Base-by-base conservation (phyloP, 2,329 filamentous ascomycete species). In the Claviceps pazoutovae region DNA sequence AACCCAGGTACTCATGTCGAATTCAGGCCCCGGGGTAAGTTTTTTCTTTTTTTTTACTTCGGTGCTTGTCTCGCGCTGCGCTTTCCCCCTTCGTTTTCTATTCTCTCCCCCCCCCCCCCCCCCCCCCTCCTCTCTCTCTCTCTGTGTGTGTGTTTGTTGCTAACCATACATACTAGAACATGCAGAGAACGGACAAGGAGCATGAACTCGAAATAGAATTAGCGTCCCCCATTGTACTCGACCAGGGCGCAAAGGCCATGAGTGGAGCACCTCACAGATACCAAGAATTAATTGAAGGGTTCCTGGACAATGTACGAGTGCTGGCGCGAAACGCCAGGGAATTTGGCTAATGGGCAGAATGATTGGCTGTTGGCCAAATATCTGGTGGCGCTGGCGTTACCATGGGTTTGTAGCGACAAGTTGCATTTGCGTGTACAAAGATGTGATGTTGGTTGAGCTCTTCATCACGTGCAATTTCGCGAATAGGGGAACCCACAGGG, bases 141-240 rank as follows among this genome's bases (percentile, higher is more conserved):
- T 17, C 23, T 34, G 44, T 5, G 23, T 45, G 6, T 2, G 26
- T 30, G 26, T 19, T 19, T 26, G 16, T 37, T 21, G 46, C 52
- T 56, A 19, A 56, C 36, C 4, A 58, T 50, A 1, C 8, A 7
- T 8, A 16, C 5, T 60, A 74, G 65, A 69, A 68, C 34, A 59
- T 66, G 21, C 64, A 68, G 11, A 69, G 68, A 30, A 54, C 61
- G 0, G 74, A 76, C 52, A 88, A 87, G 58, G 83, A 86, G 56
- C 86, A 91, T 61, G 88, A 94, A 67, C 74, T 93, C 6, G 88
- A 94, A 62, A 76, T 94, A 47, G 88, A 93, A 63, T 65, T 93
- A 14, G 73, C 80, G n/a, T 73, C 83, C 0, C 68, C 66, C 5
- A 71, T 75, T n/a, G 64, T 91, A 14, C 68, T 85, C 46, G 76